These are phyloP conservation scores for Begonia loranthoides DNA, from an alignment of 306 rosid genomes.

Conservation along the genomic window DNA sequence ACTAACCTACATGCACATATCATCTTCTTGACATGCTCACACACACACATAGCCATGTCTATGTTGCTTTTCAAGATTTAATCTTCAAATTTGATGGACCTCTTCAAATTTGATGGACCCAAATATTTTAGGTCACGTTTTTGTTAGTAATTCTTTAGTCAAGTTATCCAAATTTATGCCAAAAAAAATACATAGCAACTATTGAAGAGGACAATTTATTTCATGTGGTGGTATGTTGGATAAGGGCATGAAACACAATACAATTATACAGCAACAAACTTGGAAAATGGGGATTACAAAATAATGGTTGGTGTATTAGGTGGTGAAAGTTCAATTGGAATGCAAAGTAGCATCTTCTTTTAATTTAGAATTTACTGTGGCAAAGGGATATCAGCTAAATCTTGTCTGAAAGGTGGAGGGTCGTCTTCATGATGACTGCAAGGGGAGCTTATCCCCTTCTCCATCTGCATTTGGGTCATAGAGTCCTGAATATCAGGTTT, in stretches of 20 bases:
- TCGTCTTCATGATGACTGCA: slow-evolving; percentile 10
- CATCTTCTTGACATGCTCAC: no score
- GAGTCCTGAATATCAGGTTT: slow-evolving; percentile 29
- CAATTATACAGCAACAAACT: slow-evolving; percentile 16
- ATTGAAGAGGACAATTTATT: slow-evolving; percentile 29
- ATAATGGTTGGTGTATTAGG: slow-evolving; percentile 57
- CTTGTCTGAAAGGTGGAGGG: slow-evolving; percentile 40
- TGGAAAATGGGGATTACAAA: slow-evolving; percentile 78
- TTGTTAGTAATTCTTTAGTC: no score
- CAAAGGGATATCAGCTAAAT: slow-evolving; percentile 37
- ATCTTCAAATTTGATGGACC: no score
- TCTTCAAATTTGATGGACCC: no score
- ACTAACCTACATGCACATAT: no score
- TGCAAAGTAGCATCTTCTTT: slow-evolving; percentile 25
- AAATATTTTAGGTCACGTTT: no score
- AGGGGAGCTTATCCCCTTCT: slow-evolving; percentile 24
- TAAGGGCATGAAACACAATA: no score
- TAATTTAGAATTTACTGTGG: slow-evolving; percentile 19
- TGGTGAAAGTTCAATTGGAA: slow-evolving; percentile 58
- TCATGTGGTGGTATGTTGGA: no score
- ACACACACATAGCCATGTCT: no score
- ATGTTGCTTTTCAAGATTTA: no score
- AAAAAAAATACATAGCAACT: no score
- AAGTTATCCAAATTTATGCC: no score
- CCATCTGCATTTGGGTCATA: slow-evolving; percentile 32